Base-by-base conservation (phyloP, 768 basidiomycete species). In the Amanita jacksonii region DNA sequence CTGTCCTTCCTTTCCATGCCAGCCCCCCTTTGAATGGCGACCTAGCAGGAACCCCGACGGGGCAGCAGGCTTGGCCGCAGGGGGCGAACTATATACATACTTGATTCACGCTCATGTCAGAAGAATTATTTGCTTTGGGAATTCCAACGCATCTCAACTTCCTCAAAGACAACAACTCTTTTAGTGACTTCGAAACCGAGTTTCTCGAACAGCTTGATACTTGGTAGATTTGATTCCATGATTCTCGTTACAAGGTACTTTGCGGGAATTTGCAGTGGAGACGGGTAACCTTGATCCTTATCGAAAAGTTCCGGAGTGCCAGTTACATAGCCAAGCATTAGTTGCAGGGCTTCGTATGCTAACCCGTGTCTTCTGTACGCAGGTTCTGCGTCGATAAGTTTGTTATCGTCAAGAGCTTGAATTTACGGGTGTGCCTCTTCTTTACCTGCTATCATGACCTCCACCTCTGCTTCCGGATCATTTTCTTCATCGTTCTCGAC, bases 401-500 rank as follows among this genome's bases (percentile, higher is more conserved):
- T n/a, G n/a, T n/a, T n/a, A n/a, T n/a, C n/a, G n/a, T n/a, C n/a
- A n/a, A n/a, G n/a, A n/a, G n/a, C n/a, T n/a, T n/a, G n/a, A n/a
- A n/a, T n/a, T n/a, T n/a, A n/a, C n/a, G n/a, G n/a, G n/a, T 9
- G 10, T 28, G n/a, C 40, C 3, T 28, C 18, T 16, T 2, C 28
- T 66, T 45, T 49, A 81, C 87, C 85, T 54, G 91, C 90, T 48
- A 94, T 84, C 92, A 94, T 97, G 48, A 94, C 80, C 59, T 94
- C 90, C 20, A 80, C 75, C 55, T 97, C 93, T 2, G 77, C 86
- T 49, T 90, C 81, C 44, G 76, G 73, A 25, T 63, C 67, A 18
- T 69, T 62, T 5, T 64, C 62, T 1, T 59, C 56, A 2, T 63
- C 62, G 1, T 55, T 56, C 1, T 52, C 61, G 20, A 63, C 63